Base-by-base conservation (phyloP, 2,329 filamentous ascomycete species). In the Incumbomyces lentus region DNA sequence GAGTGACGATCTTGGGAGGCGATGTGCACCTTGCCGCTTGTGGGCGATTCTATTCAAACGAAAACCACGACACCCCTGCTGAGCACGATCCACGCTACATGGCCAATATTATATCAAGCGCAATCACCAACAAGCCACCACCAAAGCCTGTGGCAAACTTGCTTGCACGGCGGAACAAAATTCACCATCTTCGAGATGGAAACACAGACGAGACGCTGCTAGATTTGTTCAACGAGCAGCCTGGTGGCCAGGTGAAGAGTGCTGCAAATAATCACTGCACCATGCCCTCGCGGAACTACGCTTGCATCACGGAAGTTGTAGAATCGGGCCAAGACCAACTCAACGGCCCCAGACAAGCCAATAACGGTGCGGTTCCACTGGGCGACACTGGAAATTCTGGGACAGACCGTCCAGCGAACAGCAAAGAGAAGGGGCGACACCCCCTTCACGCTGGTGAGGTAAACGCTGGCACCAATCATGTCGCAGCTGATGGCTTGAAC, bases 261-360 rank as follows among this genome's bases (percentile, higher is more conserved):
- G 76, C 81, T 1, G 69, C 70, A 36, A 82, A 75, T 60, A 95
- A 95, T 65, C 76, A 86, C 53, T 84, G 86, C 51, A 95, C 89
- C 10, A 95, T 95, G 79, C 78, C 79, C 1, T 77, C 73, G 42
- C 70, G 79, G 45, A 81, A 82, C 62, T 81, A 77, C 59, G 78
- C 78, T 48, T 77, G 76, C 59, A 76, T 82, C 61, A 72, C 72
- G 37, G 77, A 82, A 56, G 64, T 68, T 33, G 59, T 62, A 12
- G 54, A 51, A 58, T 35, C 39, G 49, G 60, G 52, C 48, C 53
- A 41, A 44, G 43, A 44, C 31, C 49, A 49, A 44, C 52, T 50
- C 47, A 54, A 57, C 30, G 50, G 49, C 16, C 22, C 17, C 32
- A 44, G 22, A 12, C 39, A 37, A 11, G 43, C 48, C 13, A 47